Base-by-base conservation (phyloP, 371 early-diverging fungal species). In the Lichtheimia hyalospora region DNA sequence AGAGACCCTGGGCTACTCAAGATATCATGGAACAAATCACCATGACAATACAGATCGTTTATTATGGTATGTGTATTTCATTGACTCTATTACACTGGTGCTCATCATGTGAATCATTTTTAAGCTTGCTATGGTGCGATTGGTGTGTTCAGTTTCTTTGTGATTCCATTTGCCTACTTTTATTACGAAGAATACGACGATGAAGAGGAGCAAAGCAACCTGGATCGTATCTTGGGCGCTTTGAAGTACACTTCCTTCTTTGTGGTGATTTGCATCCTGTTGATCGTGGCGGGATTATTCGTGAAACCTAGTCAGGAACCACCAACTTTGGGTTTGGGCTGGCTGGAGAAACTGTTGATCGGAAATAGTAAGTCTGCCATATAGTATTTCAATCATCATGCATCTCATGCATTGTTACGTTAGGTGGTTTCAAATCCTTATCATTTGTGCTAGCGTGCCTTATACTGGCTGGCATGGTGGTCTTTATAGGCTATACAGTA, bases 131-230 rank as follows among this genome's bases (percentile, higher is more conserved):
- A 83, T 64, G 79, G 81, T 0, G 44, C 74, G 18, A 77, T 87
- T 34, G 77, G 76, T 8, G 27, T 83, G 6, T 84, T 83, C 25
- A 67, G 75, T 58, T 84, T 84, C 60, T 61, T 81, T 14, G 57
- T 84, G 59, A 79, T 89, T 53, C 89, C 89, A 13, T 80, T 86
- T 57, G 76, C 83, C 10, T 88, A 88, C 52, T 88, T 88, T 55
- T 88, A 75, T 66, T 88, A 75, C 64, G 89, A 88, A 54, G 87
- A 87, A 54, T 67, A 75, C 15, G 87, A 86, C 6, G 75, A 68
- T 23, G 75, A 73, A 49, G 76, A 82, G 41, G 66, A 74, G 23
- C 60, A 74, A 27, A 57, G 62, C 2, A 24, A 51, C 6, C 49
- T 53, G 5, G 70, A 83, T 15, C 66, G 83, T 0, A 52, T 74